Evolutionary conservation across 495 filamentous ascomycete species (phyloP).

Genomic region (Talaromyces trachyspermus): DNA sequence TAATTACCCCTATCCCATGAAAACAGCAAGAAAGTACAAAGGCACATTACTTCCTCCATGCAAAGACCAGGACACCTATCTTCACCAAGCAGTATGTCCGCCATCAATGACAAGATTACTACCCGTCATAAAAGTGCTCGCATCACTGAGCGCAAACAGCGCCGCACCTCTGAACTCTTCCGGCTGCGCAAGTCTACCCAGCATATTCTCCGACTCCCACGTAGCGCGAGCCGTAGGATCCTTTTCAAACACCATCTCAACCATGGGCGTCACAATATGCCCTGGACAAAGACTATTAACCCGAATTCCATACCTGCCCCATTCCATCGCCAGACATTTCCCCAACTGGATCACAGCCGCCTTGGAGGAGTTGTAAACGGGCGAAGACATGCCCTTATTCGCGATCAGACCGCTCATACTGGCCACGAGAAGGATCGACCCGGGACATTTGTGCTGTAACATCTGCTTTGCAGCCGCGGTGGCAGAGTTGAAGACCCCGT

Average conservation of each 20-base stretch:
- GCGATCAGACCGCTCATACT: constrained; percentile 77
- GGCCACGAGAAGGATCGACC: constrained; percentile 67
- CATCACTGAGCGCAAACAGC: constrained; percentile 54
- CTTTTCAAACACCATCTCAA: constrained; percentile 56
- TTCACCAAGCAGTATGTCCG: constrained; percentile 54
- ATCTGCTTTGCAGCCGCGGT: constrained; percentile 72
- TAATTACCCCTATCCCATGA: background rate
- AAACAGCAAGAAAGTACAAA: too few relatives aligned
- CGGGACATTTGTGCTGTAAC: constrained; percentile 50
- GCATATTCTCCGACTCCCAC: constrained; percentile 66
- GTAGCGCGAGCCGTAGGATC: constrained; percentile 49
- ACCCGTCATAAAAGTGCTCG: constrained; percentile 67
- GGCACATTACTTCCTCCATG: too few relatives aligned
- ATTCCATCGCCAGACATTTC: constrained; percentile 63
- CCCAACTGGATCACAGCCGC: constrained; percentile 61
- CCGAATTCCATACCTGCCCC: constrained; percentile 58
- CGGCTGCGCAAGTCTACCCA: constrained; percentile 53
- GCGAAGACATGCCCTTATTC: constrained; percentile 61
- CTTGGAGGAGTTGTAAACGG: constrained; percentile 65
- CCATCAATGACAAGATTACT: constrained; percentile 54
- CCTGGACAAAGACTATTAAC: constrained; percentile 64
- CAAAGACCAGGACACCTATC: too few relatives aligned
- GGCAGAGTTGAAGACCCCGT: constrained; percentile 69
- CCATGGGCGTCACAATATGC: constrained; percentile 69
- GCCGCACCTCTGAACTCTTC: constrained; percentile 62